phyloP scores from a whole-genome alignment of 805 yeast genomes.

The Wickerhamomyces pijperi region DNA sequence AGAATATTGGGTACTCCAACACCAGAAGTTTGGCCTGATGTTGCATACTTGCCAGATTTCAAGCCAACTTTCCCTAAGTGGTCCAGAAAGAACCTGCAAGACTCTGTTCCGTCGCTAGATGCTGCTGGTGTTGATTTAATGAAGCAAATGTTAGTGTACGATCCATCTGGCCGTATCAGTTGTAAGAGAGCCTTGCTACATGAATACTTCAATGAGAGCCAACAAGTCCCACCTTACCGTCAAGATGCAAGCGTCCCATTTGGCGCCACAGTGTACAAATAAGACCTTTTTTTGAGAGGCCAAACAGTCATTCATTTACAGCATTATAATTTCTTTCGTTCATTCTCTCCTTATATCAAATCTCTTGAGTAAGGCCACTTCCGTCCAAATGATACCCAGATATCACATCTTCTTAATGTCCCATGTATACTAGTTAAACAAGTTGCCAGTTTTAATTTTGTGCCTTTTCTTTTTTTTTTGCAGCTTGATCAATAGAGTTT shows the following conservation, averaged over 20 bases:
- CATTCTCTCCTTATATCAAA: no score
- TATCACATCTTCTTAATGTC: no score
- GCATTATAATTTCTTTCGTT: no score
- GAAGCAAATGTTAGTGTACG: slow-evolving; percentile 71
- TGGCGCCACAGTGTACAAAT: slow-evolving; percentile 20
- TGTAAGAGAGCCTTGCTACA: slow-evolving; percentile 89
- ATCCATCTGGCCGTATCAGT: slow-evolving; percentile 86
- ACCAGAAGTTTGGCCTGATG: slow-evolving; percentile 92
- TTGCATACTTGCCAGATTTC: slow-evolving; percentile 81
- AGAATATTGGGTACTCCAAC: slow-evolving; percentile 89
- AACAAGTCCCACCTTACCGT: slow-evolving; percentile 16
- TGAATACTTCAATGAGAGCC: slow-evolving; percentile 67
- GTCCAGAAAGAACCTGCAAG: slow-evolving; percentile 61
- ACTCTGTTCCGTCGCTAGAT: slow-evolving; percentile 70
- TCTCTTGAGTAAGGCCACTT: no score
- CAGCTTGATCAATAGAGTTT: no score
- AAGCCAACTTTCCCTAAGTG: slow-evolving; percentile 90
- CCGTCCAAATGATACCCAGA: no score
- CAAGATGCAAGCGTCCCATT: slow-evolving; percentile 19
- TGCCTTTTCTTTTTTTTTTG: no score
- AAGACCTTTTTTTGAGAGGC: slow-evolving; percentile 1
- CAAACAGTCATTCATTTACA: no score
- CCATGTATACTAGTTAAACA: no score
- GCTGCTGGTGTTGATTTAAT: slow-evolving; percentile 75
- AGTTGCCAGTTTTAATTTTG: no score